Conservation (phyloP, 1,284 basidiomycete species). For the Quambalaria eucalypti region DNA sequence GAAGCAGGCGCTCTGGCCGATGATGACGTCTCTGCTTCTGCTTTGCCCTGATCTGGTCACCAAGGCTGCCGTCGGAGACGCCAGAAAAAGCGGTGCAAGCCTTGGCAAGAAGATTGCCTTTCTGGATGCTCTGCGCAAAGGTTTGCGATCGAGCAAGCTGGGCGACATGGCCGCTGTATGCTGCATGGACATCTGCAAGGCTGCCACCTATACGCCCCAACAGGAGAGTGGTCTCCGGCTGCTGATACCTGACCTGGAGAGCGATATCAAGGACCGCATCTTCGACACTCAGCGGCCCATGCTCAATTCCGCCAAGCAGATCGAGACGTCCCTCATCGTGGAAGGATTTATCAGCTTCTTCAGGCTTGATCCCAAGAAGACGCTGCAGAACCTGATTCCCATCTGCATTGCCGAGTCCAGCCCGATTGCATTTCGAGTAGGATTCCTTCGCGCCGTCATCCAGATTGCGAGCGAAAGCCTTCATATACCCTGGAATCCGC, state of each 20-base stretch:
- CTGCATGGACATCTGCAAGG: slow-evolving; percentile 70
- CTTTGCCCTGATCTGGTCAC: slow-evolving; percentile 67
- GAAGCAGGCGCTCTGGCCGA: slow-evolving; percentile 66
- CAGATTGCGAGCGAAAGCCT: slow-evolving; percentile 24
- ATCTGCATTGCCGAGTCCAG: slow-evolving; percentile 25
- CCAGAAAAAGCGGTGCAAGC: slow-evolving; percentile 21
- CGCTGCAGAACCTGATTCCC: slow-evolving; percentile 27
- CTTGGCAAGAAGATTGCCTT: slow-evolving; percentile 49
- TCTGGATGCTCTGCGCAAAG: slow-evolving; percentile 48
- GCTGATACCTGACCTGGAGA: slow-evolving; percentile 52
- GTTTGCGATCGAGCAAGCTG: slow-evolving; percentile 42
- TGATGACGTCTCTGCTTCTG: slow-evolving; percentile 66
- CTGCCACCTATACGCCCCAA: slow-evolving; percentile 59
- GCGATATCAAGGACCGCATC: slow-evolving; percentile 31
- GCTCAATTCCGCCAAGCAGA: slow-evolving; percentile 19
- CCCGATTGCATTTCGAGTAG: slow-evolving; percentile 29
- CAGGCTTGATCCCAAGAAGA: slow-evolving; percentile 34
- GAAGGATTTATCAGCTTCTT: slow-evolving; percentile 39
- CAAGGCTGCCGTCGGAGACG: slow-evolving; percentile 48
- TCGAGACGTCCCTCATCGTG: slow-evolving; percentile 38
- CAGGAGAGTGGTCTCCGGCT: slow-evolving; percentile 56
- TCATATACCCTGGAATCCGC: slow-evolving; percentile 25
- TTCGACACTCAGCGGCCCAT: slow-evolving; percentile 30
- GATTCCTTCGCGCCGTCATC: slow-evolving; percentile 28
- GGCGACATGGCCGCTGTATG: slow-evolving; percentile 64